A percentile compares a stretch with the other conserved stretches of the same genome.
phyloP scores from a whole-genome alignment of 495 filamentous ascomycete species.

The Tetracladium setigerum region DNA sequence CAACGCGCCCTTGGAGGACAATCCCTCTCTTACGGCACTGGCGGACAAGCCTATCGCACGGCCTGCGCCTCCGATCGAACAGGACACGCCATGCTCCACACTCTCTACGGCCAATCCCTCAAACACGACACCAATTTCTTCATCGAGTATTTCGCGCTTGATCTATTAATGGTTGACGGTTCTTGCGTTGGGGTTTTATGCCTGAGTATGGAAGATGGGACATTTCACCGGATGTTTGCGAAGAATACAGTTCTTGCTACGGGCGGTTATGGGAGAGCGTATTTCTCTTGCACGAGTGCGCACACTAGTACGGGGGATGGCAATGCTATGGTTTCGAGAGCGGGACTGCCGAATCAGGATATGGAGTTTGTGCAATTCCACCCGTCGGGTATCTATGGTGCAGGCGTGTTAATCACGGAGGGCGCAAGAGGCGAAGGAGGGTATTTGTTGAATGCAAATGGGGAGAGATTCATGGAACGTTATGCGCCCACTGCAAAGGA shows the following conservation, averaged over 20 bases:
- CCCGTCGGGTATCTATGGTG: constrained; percentile 21
- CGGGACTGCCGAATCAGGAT: constrained; percentile 21
- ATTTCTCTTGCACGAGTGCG: constrained; percentile 19
- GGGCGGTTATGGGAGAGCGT: constrained; percentile 18
- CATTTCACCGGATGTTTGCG: constrained; percentile 21
- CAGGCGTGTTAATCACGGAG: constrained; percentile 19
- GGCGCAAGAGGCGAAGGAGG: constrained; percentile 21
- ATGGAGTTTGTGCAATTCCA: constrained; percentile 25
- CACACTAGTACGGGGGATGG: constrained; percentile 21
- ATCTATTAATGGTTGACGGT: constrained; percentile 19
- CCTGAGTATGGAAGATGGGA: constrained; percentile 20
- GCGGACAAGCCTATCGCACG: constrained; percentile 19
- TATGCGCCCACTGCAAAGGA: constrained; percentile 22
- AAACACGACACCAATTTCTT: constrained; percentile 22
- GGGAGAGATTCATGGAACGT: constrained; percentile 22
- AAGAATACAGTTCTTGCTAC: constrained; percentile 19
- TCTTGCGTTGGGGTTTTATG: constrained; percentile 15
- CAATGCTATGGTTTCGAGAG: constrained; percentile 21
- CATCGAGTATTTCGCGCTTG: constrained; percentile 21
- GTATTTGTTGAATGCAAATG: constrained; percentile 17
- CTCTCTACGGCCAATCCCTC: constrained; percentile 19
- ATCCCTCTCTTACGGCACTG: constrained; percentile 15
- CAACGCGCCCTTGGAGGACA: constrained; percentile 20
- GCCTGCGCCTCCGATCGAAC: constrained; percentile 18
- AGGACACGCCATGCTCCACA: constrained; percentile 21